Conservation (phyloP, 2,329 filamentous ascomycete genomes). For the Chaetomiaceae sp. region DNA sequence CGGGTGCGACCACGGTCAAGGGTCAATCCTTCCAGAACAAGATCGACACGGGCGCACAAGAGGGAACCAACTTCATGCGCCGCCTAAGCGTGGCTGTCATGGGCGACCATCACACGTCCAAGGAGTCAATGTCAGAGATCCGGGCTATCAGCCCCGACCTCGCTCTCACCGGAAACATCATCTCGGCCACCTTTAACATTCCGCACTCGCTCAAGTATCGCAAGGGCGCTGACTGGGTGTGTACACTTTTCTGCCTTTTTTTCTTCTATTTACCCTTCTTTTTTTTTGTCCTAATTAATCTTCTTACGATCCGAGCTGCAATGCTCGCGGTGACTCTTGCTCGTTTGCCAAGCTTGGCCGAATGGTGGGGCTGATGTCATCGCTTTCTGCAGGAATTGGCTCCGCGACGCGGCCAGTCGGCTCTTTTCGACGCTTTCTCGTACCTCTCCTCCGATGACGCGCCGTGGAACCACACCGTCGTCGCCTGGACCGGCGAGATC, state of each 20-base stretch:
- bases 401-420: conserved; percentile 78
- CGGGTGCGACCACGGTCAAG: conserved; percentile 17
- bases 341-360: conserved; percentile 13
- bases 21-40: conserved; percentile 21
- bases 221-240: conserved; percentile 57
- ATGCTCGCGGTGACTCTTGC: not conserved
- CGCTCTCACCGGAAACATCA: conserved; percentile 58
- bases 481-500: conserved; percentile 93
- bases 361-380: conserved; percentile 28
- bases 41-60: conserved; percentile 31
- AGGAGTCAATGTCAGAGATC: conserved; percentile 52
- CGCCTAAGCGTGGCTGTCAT: conserved; percentile 40
- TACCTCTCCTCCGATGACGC: conserved; percentile 79
- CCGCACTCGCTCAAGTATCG: conserved; percentile 56
- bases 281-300: not conserved
- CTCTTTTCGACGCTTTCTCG: conserved; percentile 85
- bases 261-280: not conserved
- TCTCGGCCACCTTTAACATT: conserved; percentile 61
- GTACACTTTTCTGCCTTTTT: conserved; percentile 26
- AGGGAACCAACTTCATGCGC: conserved; percentile 39
- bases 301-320: not conserved
- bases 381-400: conserved; percentile 57
- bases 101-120: conserved; percentile 28
- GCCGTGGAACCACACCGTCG: conserved; percentile 85
- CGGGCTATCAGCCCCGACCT: conserved; percentile 53